phyloP scores from a whole-genome alignment of 495 filamentous ascomycete genomes.

The Penicillium subrubescens region DNA sequence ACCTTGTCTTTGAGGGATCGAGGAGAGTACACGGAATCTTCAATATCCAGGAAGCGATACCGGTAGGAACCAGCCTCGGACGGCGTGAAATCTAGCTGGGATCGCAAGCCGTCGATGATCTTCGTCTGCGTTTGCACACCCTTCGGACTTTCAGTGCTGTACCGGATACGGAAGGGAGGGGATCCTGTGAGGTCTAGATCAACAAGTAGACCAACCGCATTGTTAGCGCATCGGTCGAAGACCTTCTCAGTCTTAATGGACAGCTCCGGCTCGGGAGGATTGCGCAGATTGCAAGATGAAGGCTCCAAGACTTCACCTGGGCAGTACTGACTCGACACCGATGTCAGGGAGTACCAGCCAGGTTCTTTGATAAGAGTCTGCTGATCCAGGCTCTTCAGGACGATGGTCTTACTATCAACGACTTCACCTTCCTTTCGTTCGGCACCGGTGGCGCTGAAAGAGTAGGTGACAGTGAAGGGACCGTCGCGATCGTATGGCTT shows the following conservation, averaged over 20 bases:
- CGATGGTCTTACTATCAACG: constrained; percentile 51
- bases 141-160: constrained; percentile 65
- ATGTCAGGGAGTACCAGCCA: constrained; percentile 81
- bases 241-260: constrained; percentile 74
- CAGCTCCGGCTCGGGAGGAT: constrained; percentile 85
- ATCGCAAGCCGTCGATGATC: constrained; percentile 65
- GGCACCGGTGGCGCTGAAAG: constrained; percentile 58
- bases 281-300: constrained; percentile 83
- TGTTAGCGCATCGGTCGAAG: constrained; percentile 90
- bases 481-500: constrained; percentile 47
- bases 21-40: constrained; percentile 74
- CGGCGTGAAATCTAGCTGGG: constrained; percentile 84
- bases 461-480: constrained; percentile 52
- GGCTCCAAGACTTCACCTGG: constrained; percentile 88
- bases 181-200: constrained; percentile 87
- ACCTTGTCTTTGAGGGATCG: constrained; percentile 52
- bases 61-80: constrained; percentile 78
- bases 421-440: constrained; percentile 60
- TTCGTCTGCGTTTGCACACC: constrained; percentile 51
- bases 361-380: constrained; percentile 64
- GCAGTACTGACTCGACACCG: constrained; percentile 77
- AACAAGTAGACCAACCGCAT: constrained; percentile 84
- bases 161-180: constrained; percentile 79
- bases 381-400: constrained; percentile 39
- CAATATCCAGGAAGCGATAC: constrained; percentile 79